A percentile compares a stretch with the other conserved stretches of the same genome.
Conservation (phyloP, 176 grass and related monocot species). For the Ampelocalamus luodianensis region DNA sequence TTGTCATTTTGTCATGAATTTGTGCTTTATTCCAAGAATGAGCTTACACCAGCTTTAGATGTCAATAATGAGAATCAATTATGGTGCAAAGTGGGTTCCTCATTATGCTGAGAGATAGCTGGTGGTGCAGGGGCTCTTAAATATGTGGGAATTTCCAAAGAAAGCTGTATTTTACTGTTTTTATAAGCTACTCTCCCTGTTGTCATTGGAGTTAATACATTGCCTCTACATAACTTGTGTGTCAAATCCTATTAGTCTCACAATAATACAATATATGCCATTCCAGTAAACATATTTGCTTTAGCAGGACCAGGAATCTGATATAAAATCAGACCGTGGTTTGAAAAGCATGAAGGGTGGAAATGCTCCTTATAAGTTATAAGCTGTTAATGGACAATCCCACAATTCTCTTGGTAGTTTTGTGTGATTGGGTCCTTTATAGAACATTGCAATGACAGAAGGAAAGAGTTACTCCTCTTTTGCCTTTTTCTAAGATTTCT, state of each 20-base stretch:
- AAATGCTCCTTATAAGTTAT: constrained; percentile 21
- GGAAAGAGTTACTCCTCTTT: neutral
- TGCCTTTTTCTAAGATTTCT: constrained; percentile 25
- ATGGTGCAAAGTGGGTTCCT: constrained; percentile 23
- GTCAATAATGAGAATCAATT: constrained; percentile 15
- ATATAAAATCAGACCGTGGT: neutral
- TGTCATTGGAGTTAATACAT: neutral
- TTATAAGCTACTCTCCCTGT: neutral
- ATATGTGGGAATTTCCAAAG: neutral
- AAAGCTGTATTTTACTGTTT: neutral
- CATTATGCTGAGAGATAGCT: constrained; percentile 10
- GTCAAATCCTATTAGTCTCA: neutral
- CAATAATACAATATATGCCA: neutral
- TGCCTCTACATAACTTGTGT: neutral
- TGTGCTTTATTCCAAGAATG: constrained; percentile 36
- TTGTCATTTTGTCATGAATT: constrained; percentile 43
- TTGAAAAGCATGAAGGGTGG: neutral
- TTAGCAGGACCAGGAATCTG: constrained; percentile 14
- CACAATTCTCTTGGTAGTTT: neutral
- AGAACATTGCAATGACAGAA: neutral
- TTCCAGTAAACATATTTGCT: neutral
- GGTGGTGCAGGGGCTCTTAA: neutral
- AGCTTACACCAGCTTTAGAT: constrained; percentile 18
- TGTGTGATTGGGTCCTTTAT: constrained; percentile 22
- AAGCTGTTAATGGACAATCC: constrained; percentile 13